Percentiles rank a stretch among this genome's conserved stretches.
Conservation (phyloP, 2,329 filamentous ascomycete genomes). For the Fusarium circinatum region DNA sequence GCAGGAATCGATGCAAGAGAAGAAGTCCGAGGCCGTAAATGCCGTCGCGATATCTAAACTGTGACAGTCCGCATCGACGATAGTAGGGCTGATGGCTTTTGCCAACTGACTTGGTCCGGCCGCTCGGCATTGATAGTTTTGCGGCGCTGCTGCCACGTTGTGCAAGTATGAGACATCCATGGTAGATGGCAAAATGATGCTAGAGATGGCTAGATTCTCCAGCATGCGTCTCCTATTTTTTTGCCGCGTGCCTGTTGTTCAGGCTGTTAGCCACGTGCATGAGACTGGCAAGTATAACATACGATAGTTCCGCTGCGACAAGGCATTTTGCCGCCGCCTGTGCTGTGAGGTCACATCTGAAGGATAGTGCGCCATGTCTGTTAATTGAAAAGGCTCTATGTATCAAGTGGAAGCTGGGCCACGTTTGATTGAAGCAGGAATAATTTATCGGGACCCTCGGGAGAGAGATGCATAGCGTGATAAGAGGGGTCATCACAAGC, state of each 20-base stretch:
- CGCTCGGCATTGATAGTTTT: background rate
- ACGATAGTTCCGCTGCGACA: background rate
- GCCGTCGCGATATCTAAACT: rapidly evolving
- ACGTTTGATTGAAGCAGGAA: background rate
- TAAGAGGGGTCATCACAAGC: background rate
- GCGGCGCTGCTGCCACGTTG: background rate
- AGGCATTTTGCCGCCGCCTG: background rate
- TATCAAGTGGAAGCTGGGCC: background rate
- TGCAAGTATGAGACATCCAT: background rate
- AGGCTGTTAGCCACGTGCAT: background rate
- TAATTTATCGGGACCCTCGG: background rate
- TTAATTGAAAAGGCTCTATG: background rate
- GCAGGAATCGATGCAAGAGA: background rate
- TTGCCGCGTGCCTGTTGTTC: background rate
- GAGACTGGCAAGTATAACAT: background rate
- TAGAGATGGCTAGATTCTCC: background rate
- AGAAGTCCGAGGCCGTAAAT: background rate
- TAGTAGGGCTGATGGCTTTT: background rate
- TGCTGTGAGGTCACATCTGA: background rate
- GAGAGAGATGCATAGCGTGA: background rate
- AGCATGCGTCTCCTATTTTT: background rate
- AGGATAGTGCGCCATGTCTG: background rate
- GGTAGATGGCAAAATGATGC: background rate
- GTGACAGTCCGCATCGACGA: background rate
- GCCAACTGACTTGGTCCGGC: background rate